Evolutionary conservation across 305 asterid genomes (phyloP).

Genomic region (Nicotiana rustica): DNA sequence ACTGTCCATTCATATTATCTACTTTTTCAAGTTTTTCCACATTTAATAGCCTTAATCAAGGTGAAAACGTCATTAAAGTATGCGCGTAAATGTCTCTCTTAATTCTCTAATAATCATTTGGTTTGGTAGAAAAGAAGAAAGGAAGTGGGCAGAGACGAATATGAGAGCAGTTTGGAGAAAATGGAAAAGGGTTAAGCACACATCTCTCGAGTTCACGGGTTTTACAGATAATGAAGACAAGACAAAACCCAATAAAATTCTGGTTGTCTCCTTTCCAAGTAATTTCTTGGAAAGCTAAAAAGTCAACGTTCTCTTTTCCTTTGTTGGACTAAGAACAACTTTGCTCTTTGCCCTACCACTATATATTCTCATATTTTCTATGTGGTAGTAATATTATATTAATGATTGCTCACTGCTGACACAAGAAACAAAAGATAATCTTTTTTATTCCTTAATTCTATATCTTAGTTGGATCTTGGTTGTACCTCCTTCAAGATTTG

Average conservation of each 20-base stretch:
- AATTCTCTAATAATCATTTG: too few species aligned
- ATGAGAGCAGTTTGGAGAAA: not conserved
- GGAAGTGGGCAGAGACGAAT: not conserved
- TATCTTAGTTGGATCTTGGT: constrained; percentile 22
- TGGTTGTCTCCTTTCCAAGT: not conserved
- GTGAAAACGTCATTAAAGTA: too few species aligned
- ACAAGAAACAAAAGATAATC: not conserved
- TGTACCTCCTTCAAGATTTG: constrained; percentile 4
- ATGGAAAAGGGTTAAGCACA: constrained; percentile 4
- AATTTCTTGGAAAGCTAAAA: not conserved
- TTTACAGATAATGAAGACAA: not conserved
- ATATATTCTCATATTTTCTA: too few species aligned
- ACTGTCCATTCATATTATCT: too few species aligned
- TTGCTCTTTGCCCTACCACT: not conserved
- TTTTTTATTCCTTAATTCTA: not conserved
- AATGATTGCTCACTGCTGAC: not conserved
- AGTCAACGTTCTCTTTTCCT: not conserved
- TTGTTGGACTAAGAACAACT: not conserved
- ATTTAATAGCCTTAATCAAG: too few species aligned
- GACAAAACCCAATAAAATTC: constrained; percentile 20
- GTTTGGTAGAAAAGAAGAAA: not conserved
- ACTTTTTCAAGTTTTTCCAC: too few species aligned
- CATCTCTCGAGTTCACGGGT: constrained; percentile 20
- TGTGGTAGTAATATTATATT: not conserved
- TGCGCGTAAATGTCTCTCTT: too few species aligned